Percentiles rank a stretch among this genome's conserved stretches.
Evolutionary conservation across 495 filamentous ascomycete species (phyloP).

Genomic region (Penicillium antarcticum): DNA sequence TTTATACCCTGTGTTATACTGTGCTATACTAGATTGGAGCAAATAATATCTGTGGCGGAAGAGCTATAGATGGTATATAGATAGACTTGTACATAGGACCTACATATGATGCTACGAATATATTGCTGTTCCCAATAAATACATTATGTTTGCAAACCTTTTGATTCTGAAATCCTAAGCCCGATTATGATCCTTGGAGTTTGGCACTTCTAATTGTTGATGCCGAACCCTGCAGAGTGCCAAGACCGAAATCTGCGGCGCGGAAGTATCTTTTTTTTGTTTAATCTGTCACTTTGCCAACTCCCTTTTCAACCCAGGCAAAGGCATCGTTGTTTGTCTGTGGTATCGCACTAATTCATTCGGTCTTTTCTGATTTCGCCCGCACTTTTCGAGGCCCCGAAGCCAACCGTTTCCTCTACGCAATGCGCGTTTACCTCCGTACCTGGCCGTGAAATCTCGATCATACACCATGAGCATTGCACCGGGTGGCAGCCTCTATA

Average conservation of each 20-base stretch:
- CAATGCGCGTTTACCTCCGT: not conserved
- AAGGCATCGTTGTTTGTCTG: too few relatives aligned
- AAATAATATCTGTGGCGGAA: not conserved
- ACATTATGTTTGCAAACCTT: not conserved
- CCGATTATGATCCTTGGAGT: too few relatives aligned
- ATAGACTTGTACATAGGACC: constrained; percentile 22
- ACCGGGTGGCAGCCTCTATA: constrained; percentile 1
- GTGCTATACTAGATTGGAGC: constrained; percentile 3
- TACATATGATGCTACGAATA: constrained; percentile 6
- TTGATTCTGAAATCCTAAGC: too few relatives aligned
- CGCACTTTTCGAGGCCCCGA: not conserved
- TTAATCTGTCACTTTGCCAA: too few relatives aligned
- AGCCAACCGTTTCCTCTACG: not conserved
- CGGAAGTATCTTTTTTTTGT: too few relatives aligned
- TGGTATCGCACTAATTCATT: too few relatives aligned
- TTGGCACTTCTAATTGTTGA: too few relatives aligned
- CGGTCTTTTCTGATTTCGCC: not conserved
- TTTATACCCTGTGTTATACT: constrained; percentile 12
- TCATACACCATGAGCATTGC: constrained; percentile 9
- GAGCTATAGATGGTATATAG: constrained; percentile 16
- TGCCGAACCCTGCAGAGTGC: too few relatives aligned
- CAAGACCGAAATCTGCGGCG: too few relatives aligned
- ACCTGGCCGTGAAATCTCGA: not conserved
- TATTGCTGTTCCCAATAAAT: not conserved
- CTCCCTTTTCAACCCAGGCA: too few relatives aligned